Evolutionary conservation across 768 basidiomycete genomes (phyloP).

Genomic region (Suillus subaureus): DNA sequence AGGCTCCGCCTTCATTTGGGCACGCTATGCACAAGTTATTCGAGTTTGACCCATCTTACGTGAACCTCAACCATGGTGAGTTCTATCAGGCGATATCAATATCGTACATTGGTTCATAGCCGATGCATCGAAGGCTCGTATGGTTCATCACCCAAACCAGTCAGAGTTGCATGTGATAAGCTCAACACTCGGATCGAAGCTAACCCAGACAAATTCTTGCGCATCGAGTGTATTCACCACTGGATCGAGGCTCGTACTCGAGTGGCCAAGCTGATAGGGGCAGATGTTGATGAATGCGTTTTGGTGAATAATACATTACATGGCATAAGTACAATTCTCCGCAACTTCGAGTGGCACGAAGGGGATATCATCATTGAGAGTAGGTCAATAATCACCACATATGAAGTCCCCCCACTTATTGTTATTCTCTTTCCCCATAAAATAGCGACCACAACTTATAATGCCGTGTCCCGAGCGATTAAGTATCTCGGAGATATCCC

Average conservation of each 20-base stretch:
- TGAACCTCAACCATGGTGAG: conserved; percentile 69
- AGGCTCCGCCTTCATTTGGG: conserved; percentile 51
- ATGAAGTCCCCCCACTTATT: background rate
- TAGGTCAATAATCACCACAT: conserved; percentile 34
- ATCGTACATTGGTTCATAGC: background rate
- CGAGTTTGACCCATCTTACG: conserved; percentile 42
- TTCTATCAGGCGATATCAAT: background rate
- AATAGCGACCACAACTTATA: conserved; percentile 60
- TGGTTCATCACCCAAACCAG: conserved; percentile 57
- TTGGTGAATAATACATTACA: conserved; percentile 37
- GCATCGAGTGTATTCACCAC: conserved; percentile 36
- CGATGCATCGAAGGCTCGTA: conserved; percentile 50
- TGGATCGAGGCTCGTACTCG: conserved; percentile 44
- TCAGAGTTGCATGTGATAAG: conserved; percentile 46
- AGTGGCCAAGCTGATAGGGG: conserved; percentile 52
- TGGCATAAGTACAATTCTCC: conserved; percentile 61
- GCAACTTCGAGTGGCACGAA: conserved; percentile 67
- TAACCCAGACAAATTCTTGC: conserved; percentile 60
- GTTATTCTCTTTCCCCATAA: background rate
- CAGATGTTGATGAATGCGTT: conserved; percentile 59
- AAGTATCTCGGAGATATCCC: conserved; percentile 56
- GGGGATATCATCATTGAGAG: conserved; percentile 69
- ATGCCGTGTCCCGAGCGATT: conserved; percentile 51
- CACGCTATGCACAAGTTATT: conserved; percentile 43
- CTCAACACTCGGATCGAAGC: conserved; percentile 47